These are phyloP conservation scores for Chlorophyllum brunneum DNA, from an alignment of 768 basidiomycete species.

Conservation along the genomic window DNA sequence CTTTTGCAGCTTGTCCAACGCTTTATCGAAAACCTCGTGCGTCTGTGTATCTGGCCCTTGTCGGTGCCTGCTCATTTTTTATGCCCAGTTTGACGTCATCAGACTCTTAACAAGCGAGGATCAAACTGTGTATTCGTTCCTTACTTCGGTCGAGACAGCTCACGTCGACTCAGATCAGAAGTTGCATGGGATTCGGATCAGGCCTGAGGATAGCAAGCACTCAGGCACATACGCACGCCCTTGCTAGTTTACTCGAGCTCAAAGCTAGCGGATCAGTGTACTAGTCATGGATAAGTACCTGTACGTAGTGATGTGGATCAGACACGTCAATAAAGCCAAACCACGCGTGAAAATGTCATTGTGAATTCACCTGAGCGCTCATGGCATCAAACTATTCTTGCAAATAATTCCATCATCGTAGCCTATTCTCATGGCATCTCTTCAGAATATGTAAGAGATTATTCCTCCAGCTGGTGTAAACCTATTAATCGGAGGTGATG, in stretches of 20 bases:
- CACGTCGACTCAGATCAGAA: constrained; percentile 21
- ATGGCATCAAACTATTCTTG: constrained; percentile 6
- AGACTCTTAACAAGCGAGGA: constrained; percentile 47
- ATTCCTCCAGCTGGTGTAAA: not conserved
- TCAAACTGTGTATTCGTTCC: constrained; percentile 46
- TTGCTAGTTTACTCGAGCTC: too few species aligned
- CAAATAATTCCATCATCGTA: not conserved
- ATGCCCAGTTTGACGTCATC: constrained; percentile 56
- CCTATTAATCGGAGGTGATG: not conserved
- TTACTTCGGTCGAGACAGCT: constrained; percentile 15
- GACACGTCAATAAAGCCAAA: constrained; percentile 32
- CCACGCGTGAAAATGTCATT: constrained; percentile 17
- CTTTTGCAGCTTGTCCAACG: constrained; percentile 51
- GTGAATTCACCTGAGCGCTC: not conserved
- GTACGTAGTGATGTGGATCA: not conserved
- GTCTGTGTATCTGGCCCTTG: constrained; percentile 20
- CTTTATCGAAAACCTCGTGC: constrained; percentile 65
- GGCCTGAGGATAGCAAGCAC: constrained; percentile 37
- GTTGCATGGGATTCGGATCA: not conserved
- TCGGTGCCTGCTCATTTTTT: not conserved
- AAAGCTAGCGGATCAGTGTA: not conserved
- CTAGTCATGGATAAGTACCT: not conserved
- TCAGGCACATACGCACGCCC: constrained; percentile 68
- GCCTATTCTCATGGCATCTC: not conserved
- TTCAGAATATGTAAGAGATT: constrained; percentile 16